Conservation (phyloP, 2,329 filamentous ascomycete species). For the Arthrobotrys sinensis region DNA sequence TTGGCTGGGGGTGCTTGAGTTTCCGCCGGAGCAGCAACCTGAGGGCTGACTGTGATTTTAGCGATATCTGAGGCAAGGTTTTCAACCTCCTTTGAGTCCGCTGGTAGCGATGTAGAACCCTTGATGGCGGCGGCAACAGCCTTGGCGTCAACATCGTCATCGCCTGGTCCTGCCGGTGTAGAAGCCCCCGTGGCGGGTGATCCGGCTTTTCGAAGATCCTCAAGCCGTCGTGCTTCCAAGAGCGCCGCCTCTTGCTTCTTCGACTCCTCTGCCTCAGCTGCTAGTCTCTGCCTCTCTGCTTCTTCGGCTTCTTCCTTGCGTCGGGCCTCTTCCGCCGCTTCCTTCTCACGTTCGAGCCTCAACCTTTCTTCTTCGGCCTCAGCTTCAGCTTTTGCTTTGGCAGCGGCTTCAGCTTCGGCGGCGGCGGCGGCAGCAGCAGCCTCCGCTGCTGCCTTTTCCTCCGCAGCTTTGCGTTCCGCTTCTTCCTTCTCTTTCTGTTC, state of each 20-base stretch:
- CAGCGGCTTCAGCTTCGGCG: slow-evolving; percentile 61
- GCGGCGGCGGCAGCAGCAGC: slow-evolving; percentile 65
- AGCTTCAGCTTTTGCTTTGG: slow-evolving; percentile 64
- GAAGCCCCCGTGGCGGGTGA: slow-evolving; percentile 15
- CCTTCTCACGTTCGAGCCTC: slow-evolving; percentile 18
- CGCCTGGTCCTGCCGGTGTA: slow-evolving; percentile 30
- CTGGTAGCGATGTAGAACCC: slow-evolving; percentile 45
- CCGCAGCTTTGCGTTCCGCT: slow-evolving; percentile 64
- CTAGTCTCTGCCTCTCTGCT: slow-evolving; percentile 23
- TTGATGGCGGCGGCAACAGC: slow-evolving; percentile 65
- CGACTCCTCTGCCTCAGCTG: slow-evolving; percentile 54
- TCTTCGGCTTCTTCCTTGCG: slow-evolving; percentile 62
- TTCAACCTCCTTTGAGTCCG: slow-evolving; percentile 62
- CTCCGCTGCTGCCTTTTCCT: slow-evolving; percentile 62
- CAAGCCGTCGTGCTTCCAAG: slow-evolving; percentile 61
- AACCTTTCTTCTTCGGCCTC: slow-evolving; percentile 63
- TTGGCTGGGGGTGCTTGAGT: slow-evolving; percentile 71
- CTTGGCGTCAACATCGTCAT: slow-evolving; percentile 44
- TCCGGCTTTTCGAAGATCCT: slow-evolving; percentile 32
- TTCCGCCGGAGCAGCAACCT: slow-evolving; percentile 67
- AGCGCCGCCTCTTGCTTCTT: slow-evolving; percentile 30
- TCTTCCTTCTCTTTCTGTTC: slow-evolving; percentile 62
- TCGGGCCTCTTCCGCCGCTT: slow-evolving; percentile 63
- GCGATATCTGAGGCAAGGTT: slow-evolving; percentile 70
- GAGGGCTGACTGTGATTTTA: slow-evolving; percentile 70